A percentile compares a stretch with the other conserved stretches of the same genome.
These are phyloP conservation scores for Lobulomyces angularis DNA, from an alignment of 192 early-diverging fungal genomes.

Conservation along the genomic window DNA sequence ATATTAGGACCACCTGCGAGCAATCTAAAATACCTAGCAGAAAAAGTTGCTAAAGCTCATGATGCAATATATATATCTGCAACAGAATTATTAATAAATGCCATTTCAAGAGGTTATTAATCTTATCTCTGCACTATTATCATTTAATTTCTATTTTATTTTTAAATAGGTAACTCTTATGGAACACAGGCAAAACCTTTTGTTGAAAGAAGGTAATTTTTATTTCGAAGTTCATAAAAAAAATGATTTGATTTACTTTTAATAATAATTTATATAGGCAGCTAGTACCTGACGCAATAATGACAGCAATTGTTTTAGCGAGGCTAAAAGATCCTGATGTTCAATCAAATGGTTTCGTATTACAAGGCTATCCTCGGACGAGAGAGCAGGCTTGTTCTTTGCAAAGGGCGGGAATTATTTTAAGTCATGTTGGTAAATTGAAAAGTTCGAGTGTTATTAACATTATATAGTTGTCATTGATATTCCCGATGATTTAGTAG, in stretches of 20 bases:
- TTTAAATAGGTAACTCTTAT: slow-evolving; percentile 26
- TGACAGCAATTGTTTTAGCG: slow-evolving; percentile 27
- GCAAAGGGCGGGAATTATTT: slow-evolving; percentile 20
- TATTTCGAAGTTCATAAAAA: too few relatives aligned
- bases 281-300: slow-evolving; percentile 39
- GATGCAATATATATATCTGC: slow-evolving; percentile 28
- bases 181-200: slow-evolving; percentile 33
- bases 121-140: too few relatives aligned
- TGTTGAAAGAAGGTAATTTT: slow-evolving; percentile 37
- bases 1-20: too few relatives aligned
- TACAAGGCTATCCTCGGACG: slow-evolving; percentile 39
- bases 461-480: slow-evolving; percentile 17
- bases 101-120: too few relatives aligned
- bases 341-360: slow-evolving; percentile 19
- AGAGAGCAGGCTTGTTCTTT: slow-evolving; percentile 34
- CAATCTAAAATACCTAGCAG: too few relatives aligned
- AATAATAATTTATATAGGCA: not conserved
- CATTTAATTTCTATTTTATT: too few relatives aligned
- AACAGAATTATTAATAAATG: slow-evolving; percentile 18
- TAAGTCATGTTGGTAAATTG: slow-evolving; percentile 20
- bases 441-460: not conserved
- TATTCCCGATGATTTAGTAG: slow-evolving; percentile 23
- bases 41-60: slow-evolving; percentile 17
- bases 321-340: slow-evolving; percentile 34
- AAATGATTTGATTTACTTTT: too few relatives aligned